Conservation (phyloP, 1,139 yeast species). For the Scheffersomyces segobiensis region DNA sequence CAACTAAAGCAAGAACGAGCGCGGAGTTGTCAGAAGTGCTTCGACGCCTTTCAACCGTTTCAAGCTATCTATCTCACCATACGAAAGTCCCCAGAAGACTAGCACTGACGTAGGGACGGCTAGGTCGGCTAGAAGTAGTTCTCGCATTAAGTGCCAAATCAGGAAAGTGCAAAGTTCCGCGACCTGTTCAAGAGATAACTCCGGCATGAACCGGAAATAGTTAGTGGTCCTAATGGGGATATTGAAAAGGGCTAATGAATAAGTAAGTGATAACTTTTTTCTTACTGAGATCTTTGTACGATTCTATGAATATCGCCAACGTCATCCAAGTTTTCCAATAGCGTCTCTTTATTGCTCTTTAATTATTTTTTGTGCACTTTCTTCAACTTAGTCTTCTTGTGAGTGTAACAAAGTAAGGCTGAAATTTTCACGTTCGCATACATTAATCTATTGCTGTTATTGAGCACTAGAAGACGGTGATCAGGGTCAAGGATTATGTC, state of each 20-base stretch:
- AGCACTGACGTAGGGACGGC: neutral
- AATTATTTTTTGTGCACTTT: too few species aligned
- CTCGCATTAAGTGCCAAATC: neutral
- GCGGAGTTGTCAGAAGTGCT: neutral
- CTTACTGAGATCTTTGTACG: neutral
- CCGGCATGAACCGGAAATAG: neutral
- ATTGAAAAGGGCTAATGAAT: neutral
- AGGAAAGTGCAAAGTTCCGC: neutral
- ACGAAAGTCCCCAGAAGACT: neutral
- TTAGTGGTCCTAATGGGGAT: neutral
- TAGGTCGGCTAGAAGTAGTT: neutral
- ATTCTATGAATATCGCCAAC: neutral
- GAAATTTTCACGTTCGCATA: neutral
- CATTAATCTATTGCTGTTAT: neutral
- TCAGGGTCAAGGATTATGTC: neutral
- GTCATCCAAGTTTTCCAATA: neutral
- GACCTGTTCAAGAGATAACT: neutral
- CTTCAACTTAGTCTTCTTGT: neutral
- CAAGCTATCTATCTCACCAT: neutral
- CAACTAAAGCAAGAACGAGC: neutral
- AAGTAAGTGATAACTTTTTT: neutral
- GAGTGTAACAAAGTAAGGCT: neutral
- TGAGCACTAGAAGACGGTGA: neutral
- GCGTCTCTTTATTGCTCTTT: too few species aligned
- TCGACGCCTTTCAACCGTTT: neutral